phyloP scores from a whole-genome alignment of 331 rosid genomes.

The Pyrus hybrid region DNA sequence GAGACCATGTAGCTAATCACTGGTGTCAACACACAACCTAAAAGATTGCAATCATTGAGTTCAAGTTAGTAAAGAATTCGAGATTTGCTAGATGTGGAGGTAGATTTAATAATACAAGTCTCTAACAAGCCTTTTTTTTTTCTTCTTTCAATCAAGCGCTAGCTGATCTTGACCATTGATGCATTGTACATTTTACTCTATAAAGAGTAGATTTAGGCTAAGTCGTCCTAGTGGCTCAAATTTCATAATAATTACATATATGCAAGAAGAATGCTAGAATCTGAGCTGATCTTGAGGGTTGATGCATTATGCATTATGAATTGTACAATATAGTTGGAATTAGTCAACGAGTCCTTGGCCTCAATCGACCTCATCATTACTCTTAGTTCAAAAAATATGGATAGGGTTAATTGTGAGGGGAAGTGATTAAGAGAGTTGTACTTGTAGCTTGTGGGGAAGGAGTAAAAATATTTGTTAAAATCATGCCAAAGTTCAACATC shows the following conservation, averaged over 20 bases:
- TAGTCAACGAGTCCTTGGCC: neutral
- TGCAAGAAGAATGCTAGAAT: neutral
- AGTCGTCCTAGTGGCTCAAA: neutral
- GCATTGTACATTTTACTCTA: too few species aligned
- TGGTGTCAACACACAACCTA: constrained; percentile 21
- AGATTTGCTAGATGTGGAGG: neutral
- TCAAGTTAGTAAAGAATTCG: neutral
- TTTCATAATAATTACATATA: too few species aligned
- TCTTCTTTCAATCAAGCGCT: fast-evolving
- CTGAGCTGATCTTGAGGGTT: too few species aligned
- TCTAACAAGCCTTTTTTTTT: neutral
- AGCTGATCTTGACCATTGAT: neutral
- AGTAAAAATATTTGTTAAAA: neutral
- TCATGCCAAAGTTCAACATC: constrained; percentile 24
- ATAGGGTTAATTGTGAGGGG: neutral
- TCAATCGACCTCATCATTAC: neutral
- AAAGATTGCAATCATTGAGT: constrained; percentile 24
- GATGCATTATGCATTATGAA: neutral
- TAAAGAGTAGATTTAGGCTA: neutral
- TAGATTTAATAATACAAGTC: neutral
- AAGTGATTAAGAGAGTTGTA: neutral
- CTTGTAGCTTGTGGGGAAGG: constrained; percentile 4
- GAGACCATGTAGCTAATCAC: neutral
- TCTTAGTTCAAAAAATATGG: neutral
- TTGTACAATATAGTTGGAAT: neutral